Base-by-base conservation (phyloP, 352 stramenopile genomes). In the Phytophthora hybrid region DNA sequence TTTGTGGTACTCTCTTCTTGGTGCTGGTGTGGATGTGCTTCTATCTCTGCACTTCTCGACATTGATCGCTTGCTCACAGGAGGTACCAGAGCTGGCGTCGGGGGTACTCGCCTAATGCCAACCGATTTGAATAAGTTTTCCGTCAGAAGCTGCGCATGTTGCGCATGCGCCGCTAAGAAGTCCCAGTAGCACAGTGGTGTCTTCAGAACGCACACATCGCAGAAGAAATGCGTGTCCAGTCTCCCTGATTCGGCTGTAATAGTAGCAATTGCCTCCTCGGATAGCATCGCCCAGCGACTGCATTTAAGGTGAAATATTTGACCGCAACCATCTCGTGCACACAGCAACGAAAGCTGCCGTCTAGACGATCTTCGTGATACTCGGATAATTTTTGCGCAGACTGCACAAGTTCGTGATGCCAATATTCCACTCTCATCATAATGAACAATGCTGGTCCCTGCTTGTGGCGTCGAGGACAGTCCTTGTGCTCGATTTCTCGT, bases 231-330 rank as follows among this genome's bases (percentile, higher is more conserved):
- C 7, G 59, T 13, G 10, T 56, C 19, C 13, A 74, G 57, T 19
- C 73, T 72, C 41, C 47, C 64, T 8, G 52, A 7, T 51, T 62
- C 44, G 44, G 29, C n/a, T 19, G n/a, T 49, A 46, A 73, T 69
- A 0, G 14, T 21, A 41, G 52, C 59, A 5, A 69, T 46, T n/a
- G 71, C 59, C 55, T 80, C 73, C 34, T 77, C 65, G 0, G 74
- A 66, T 6, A 94, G 69, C 8, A 29, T 55, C 1, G 74, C 74
- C 87, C 87, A 94, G 1, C 85, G 85, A 77, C 84, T 93, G 74
- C 87, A 94, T n/a, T 57, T 46, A 9, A 90, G 54, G 58, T 94
- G 87, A 55, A 84, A 91, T 21, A 80, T 84, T 67, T 93, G 84
- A 0, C 74, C 79, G 56, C 87, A 94, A 18, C 76, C 75, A 21